Conservation (phyloP, 257 asterid species). For the Verbena officinalis region DNA sequence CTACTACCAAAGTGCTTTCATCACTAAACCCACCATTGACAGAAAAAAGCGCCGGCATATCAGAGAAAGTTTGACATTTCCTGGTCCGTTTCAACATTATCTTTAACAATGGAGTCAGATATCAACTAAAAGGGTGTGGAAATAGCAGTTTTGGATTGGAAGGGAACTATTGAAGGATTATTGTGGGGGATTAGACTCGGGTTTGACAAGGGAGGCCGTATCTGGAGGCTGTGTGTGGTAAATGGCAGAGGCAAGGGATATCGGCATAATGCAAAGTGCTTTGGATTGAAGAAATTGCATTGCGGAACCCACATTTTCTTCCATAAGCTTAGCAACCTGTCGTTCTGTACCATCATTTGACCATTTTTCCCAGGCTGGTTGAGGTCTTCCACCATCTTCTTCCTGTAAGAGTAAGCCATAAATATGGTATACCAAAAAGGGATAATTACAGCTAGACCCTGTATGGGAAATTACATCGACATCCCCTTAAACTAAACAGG, state of each 20-base stretch:
- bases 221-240: constrained; percentile 84
- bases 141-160: constrained; percentile 33
- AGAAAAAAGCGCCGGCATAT: constrained; percentile 44
- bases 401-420: constrained; percentile 48
- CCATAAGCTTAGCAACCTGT: constrained; percentile 98
- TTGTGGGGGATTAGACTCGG: constrained; percentile 71
- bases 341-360: constrained; percentile 96
- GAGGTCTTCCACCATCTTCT: constrained; percentile 67
- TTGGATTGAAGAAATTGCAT: constrained; percentile 98
- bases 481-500: too few species aligned
- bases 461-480: too few species aligned
- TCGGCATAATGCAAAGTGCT: constrained; percentile 97
- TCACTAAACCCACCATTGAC: constrained; percentile 59
- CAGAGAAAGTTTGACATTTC: constrained; percentile 50
- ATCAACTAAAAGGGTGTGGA: constrained; percentile 35
- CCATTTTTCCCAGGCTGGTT: constrained; percentile 99
- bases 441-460: too few species aligned
- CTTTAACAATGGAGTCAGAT: constrained; percentile 42
- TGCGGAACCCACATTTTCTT: constrained; percentile 96
- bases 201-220: constrained; percentile 51
- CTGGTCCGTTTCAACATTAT: constrained; percentile 38
- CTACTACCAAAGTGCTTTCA: constrained; percentile 56
- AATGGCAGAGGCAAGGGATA: constrained; percentile 90
- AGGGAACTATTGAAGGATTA: constrained; percentile 32
- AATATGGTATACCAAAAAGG: background rate